These are phyloP conservation scores for Cornus florida DNA, from an alignment of 148 eudicot species.

Conservation along the genomic window DNA sequence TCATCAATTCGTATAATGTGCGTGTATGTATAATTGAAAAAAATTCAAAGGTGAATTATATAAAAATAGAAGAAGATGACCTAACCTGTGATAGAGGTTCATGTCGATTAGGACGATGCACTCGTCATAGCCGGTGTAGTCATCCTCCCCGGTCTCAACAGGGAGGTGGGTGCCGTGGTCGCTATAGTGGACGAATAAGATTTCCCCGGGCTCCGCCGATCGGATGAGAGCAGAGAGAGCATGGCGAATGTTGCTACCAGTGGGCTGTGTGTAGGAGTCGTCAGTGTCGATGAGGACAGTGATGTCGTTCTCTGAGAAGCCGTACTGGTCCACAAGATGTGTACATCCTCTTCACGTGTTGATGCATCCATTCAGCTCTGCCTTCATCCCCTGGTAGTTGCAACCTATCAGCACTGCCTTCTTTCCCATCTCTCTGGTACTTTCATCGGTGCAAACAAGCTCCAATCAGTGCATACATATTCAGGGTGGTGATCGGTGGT, in stretches of 20 bases:
- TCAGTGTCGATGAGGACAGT: slow-evolving; percentile 76
- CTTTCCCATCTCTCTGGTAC: slow-evolving; percentile 36
- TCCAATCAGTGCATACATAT: too few relatives aligned
- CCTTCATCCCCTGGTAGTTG: slow-evolving; percentile 86
- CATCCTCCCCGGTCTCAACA: slow-evolving; percentile 89
- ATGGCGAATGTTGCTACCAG: slow-evolving; percentile 69
- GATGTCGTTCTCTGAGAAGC: slow-evolving; percentile 57
- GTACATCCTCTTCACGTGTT: slow-evolving; percentile 71
- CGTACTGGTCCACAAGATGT: slow-evolving; percentile 51
- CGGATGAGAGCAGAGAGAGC: slow-evolving; percentile 50
- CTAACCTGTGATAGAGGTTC: slow-evolving; percentile 88
- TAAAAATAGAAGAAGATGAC: background rate
- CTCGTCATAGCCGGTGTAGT: slow-evolving; percentile 95
- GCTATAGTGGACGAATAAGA: slow-evolving; percentile 79
- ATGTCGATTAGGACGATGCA: slow-evolving; percentile 89
- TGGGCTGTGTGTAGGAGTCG: slow-evolving; percentile 57
- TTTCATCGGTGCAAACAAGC: too few relatives aligned
- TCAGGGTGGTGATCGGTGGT: too few relatives aligned
- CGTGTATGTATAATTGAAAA: background rate
- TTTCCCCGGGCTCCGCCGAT: slow-evolving; percentile 60
- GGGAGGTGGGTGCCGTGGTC: slow-evolving; percentile 94
- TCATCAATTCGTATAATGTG: background rate
- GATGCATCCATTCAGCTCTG: slow-evolving; percentile 91
- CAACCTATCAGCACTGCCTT: slow-evolving; percentile 89
- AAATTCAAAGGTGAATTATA: background rate